Conservation (phyloP, 768 basidiomycete genomes). For the Lepiota subincarnata region DNA sequence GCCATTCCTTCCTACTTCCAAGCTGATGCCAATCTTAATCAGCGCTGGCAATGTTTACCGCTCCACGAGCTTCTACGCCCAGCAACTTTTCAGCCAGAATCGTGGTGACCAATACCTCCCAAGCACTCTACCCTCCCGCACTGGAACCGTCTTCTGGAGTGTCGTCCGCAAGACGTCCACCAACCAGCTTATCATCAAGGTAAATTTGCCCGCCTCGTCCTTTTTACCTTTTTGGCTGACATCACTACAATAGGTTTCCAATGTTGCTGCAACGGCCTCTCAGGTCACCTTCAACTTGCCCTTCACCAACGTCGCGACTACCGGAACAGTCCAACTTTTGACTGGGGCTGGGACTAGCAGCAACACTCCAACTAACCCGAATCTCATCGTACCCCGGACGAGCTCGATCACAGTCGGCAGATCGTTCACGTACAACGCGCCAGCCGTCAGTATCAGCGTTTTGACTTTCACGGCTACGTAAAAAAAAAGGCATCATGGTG, state of each 20-base stretch:
- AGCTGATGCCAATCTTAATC: not conserved
- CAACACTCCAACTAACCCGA: conserved; percentile 51
- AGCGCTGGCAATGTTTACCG: conserved; percentile 51
- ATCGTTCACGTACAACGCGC: conserved; percentile 52
- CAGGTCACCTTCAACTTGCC: conserved; percentile 51
- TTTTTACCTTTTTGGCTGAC: not conserved
- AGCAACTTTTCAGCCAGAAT: conserved; percentile 62
- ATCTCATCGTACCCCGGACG: conserved; percentile 42
- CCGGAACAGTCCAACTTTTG: conserved; percentile 46
- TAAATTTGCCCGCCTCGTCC: conserved; percentile 11
- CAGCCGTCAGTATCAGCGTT: conserved; percentile 40
- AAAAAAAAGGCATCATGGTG: conserved; percentile 16
- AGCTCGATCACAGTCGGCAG: conserved; percentile 43
- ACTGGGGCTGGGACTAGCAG: conserved; percentile 45
- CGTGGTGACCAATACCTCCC: conserved; percentile 61
- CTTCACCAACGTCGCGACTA: conserved; percentile 40
- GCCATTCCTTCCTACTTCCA: not conserved
- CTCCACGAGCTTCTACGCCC: conserved; percentile 62
- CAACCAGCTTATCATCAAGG: conserved; percentile 57
- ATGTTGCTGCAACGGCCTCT: conserved; percentile 38
- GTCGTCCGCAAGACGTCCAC: conserved; percentile 38
- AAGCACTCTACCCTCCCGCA: conserved; percentile 47
- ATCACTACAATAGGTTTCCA: conserved; percentile 24
- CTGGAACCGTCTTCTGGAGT: conserved; percentile 60
- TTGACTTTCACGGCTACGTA: conserved; percentile 29